Conservation (phyloP, 208 protist genomes). For the Crithidia bombi region DNA sequence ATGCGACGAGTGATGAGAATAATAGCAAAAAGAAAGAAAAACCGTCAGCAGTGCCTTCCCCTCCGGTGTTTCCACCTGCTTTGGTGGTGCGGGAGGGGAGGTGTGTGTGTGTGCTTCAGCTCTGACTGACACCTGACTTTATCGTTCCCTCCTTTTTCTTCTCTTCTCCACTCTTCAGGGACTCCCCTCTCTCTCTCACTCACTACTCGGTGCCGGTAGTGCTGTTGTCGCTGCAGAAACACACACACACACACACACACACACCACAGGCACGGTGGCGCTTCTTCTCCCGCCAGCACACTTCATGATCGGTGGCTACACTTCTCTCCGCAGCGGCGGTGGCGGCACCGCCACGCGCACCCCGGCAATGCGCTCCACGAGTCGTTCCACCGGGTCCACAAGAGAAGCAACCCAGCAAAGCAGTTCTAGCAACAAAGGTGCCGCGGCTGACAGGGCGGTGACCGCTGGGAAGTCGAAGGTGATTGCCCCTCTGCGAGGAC, state of each 20-base stretch:
- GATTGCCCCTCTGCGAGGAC: constrained; percentile 4
- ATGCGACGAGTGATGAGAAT: too few relatives aligned
- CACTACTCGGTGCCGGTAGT: too few relatives aligned
- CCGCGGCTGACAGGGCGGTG: too few relatives aligned
- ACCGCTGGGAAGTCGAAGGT: background rate
- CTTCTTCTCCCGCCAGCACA: background rate
- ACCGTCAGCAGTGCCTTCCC: too few relatives aligned
- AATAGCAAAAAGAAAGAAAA: too few relatives aligned
- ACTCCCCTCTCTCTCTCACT: background rate
- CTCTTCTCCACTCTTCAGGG: too few relatives aligned
- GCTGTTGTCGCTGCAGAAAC: background rate
- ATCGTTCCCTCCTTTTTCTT: background rate
- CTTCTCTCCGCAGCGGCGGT: background rate
- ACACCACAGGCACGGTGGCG: background rate
- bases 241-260: background rate
- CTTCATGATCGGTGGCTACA: constrained; percentile 6
- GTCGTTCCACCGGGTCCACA: background rate
- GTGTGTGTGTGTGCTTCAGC: too few relatives aligned
- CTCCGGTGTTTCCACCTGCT: too few relatives aligned
- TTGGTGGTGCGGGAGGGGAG: too few relatives aligned
- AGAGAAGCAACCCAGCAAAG: background rate
- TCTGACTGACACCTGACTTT: too few relatives aligned
- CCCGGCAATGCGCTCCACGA: background rate
- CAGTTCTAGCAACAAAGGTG: too few relatives aligned
- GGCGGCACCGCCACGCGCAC: background rate